Evolutionary conservation across 805 yeast genomes (phyloP).

Genomic region (Priceomyces melissophilus): DNA sequence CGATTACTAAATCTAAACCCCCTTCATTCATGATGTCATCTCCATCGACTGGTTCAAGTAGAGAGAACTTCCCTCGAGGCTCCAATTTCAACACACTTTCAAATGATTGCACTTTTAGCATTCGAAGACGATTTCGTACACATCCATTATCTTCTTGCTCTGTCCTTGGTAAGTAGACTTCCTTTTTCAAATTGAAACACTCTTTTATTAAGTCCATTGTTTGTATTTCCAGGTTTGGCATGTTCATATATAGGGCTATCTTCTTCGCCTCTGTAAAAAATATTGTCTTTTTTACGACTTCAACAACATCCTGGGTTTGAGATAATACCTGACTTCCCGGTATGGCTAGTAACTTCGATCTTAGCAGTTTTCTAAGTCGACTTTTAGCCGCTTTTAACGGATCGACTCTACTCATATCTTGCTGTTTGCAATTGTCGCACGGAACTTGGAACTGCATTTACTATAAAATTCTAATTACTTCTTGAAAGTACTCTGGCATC

Average conservation of each 20-base stretch:
- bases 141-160: slow-evolving; percentile 27
- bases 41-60: slow-evolving; percentile 61
- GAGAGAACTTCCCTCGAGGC: slow-evolving; percentile 66
- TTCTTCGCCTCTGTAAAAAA: slow-evolving; percentile 42
- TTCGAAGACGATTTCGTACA: slow-evolving; percentile 45
- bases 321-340: slow-evolving; percentile 10
- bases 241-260: slow-evolving; percentile 71
- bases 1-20: slow-evolving; percentile 62
- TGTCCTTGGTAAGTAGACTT: slow-evolving; percentile 59
- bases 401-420: slow-evolving; percentile 1
- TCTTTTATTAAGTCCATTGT: slow-evolving; percentile 52
- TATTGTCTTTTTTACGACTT: slow-evolving; percentile 18
- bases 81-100: slow-evolving; percentile 43
- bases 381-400: slow-evolving; percentile 17
- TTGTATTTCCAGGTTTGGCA: slow-evolving; percentile 68
- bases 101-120: slow-evolving; percentile 47
- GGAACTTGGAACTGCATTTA: background rate
- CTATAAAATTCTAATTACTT: slow-evolving; percentile 5
- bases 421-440: background rate
- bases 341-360: slow-evolving; percentile 15
- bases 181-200: slow-evolving; percentile 49
- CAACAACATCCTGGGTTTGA: slow-evolving; percentile 25
- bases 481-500: slow-evolving; percentile 60
- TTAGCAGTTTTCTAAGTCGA: slow-evolving; percentile 23
- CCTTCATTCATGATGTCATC: slow-evolving; percentile 24